A percentile compares a stretch with the other conserved stretches of the same genome.
phyloP scores from a whole-genome alignment of 208 protist species.

The Wallacemonas rigidus region DNA sequence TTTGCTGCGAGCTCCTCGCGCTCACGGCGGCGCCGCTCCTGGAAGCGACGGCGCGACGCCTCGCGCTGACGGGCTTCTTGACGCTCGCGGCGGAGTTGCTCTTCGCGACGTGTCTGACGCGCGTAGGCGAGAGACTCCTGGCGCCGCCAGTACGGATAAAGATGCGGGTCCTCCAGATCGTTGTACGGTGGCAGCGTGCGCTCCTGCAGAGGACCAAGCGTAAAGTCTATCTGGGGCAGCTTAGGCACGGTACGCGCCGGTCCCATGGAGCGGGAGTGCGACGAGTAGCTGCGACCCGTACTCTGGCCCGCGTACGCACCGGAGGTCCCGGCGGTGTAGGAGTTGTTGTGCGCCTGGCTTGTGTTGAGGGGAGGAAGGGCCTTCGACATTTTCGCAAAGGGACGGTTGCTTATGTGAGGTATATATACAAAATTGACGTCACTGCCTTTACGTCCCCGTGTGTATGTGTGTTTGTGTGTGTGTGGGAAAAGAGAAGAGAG shows the following conservation, averaged over 20 bases:
- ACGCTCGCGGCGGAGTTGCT: slow-evolving; percentile 44
- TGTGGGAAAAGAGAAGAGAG: too few species aligned
- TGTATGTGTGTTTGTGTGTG: too few species aligned
- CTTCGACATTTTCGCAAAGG: slow-evolving; percentile 34
- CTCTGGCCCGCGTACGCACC: slow-evolving; percentile 9
- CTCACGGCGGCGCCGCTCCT: slow-evolving; percentile 58
- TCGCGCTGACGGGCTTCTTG: slow-evolving; percentile 45
- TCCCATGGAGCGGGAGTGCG: slow-evolving; percentile 2
- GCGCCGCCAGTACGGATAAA: slow-evolving; percentile 71
- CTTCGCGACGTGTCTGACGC: slow-evolving; percentile 37
- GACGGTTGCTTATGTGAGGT: too few species aligned
- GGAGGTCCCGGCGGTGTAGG: slow-evolving; percentile 22
- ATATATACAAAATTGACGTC: too few species aligned
- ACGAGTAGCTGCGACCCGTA: slow-evolving; percentile 21
- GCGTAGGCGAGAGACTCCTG: slow-evolving; percentile 69
- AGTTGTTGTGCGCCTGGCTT: slow-evolving; percentile 21
- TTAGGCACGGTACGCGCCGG: slow-evolving; percentile 23
- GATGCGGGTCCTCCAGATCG: slow-evolving; percentile 82
- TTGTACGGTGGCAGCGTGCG: slow-evolving; percentile 76
- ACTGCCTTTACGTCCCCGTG: too few species aligned
- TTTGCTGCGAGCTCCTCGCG: slow-evolving; percentile 48
- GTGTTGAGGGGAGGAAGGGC: slow-evolving; percentile 40
- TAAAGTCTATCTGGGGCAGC: slow-evolving; percentile 69
- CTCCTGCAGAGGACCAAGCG: slow-evolving; percentile 70
- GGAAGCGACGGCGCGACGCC: slow-evolving; percentile 55